Evolutionary conservation across 2,329 filamentous ascomycete genomes (phyloP).

Genomic region (Fusarium protoensiforme): DNA sequence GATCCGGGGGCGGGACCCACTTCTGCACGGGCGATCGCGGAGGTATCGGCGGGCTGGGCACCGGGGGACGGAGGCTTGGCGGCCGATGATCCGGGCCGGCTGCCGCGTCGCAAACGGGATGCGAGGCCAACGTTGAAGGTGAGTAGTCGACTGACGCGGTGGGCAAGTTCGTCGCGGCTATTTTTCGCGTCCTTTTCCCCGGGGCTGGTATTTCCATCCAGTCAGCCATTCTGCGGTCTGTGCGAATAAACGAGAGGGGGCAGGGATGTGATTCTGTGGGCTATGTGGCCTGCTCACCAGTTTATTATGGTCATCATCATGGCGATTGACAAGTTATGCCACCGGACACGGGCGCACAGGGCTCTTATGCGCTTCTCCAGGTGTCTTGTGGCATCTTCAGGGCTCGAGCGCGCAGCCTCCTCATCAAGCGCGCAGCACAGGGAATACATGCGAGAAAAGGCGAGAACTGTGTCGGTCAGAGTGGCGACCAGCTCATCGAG

Average conservation of each 20-base stretch:
- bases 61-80: conserved; percentile 27
- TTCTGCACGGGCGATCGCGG: conserved; percentile 28
- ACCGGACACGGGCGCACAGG: conserved; percentile 49
- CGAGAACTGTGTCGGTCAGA: conserved; percentile 50
- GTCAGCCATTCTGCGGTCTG: neutral
- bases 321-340: conserved; percentile 53
- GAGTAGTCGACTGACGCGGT: conserved; percentile 48
- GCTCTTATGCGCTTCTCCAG: conserved; percentile 43
- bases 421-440: conserved; percentile 43
- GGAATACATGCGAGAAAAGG: conserved; percentile 48
- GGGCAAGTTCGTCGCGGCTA: conserved; percentile 48
- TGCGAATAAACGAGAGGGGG: neutral
- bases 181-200: conserved; percentile 51
- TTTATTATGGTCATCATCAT: conserved; percentile 54
- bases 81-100: conserved; percentile 32
- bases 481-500: conserved; percentile 50
- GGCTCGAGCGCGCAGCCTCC: conserved; percentile 29
- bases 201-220: conserved; percentile 37
- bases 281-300: conserved; percentile 43
- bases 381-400: conserved; percentile 28
- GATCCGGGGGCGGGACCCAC: conserved; percentile 36
- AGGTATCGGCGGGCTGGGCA: conserved; percentile 18
- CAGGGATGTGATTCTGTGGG: neutral
- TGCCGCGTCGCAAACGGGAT: conserved; percentile 45
- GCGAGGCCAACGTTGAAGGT: conserved; percentile 49